Evolutionary conservation across 2,329 filamentous ascomycete genomes (phyloP).

Genomic region (Beauveria asiatica): DNA sequence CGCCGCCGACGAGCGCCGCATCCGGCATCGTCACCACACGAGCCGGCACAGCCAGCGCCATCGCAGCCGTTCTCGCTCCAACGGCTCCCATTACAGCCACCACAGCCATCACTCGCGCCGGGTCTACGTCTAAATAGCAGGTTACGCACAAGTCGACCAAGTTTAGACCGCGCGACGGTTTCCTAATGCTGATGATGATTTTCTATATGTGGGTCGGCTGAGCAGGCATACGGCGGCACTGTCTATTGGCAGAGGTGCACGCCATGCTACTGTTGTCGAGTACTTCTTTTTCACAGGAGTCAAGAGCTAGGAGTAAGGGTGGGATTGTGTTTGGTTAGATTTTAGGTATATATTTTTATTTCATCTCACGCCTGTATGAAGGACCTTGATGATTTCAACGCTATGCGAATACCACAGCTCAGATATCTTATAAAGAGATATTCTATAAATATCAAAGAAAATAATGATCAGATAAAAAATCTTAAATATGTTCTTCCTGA

Average conservation of each 20-base stretch:
- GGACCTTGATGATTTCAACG: constrained; percentile 1
- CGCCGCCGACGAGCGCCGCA: constrained; percentile 25
- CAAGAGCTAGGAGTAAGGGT: neutral
- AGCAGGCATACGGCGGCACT: neutral
- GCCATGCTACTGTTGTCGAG: neutral
- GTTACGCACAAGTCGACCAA: neutral
- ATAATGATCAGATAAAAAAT: no score
- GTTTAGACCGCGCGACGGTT: neutral
- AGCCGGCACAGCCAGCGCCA: constrained; percentile 34
- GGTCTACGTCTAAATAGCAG: constrained; percentile 37
- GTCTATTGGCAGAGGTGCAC: neutral
- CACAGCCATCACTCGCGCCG: constrained; percentile 39
- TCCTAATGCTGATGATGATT: neutral
- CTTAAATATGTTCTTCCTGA: no score
- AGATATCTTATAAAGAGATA: no score
- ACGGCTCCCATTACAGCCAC: constrained; percentile 33
- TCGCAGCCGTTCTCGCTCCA: constrained; percentile 28
- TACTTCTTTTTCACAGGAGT: neutral
- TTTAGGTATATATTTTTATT: neutral
- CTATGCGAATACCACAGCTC: neutral
- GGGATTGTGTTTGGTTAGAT: neutral
- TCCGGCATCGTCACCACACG: constrained; percentile 28
- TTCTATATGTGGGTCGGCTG: neutral
- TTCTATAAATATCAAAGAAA: no score
- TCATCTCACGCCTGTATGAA: neutral